phyloP scores from a whole-genome alignment of 345 rosid species.

The Ceriops zippeliana region DNA sequence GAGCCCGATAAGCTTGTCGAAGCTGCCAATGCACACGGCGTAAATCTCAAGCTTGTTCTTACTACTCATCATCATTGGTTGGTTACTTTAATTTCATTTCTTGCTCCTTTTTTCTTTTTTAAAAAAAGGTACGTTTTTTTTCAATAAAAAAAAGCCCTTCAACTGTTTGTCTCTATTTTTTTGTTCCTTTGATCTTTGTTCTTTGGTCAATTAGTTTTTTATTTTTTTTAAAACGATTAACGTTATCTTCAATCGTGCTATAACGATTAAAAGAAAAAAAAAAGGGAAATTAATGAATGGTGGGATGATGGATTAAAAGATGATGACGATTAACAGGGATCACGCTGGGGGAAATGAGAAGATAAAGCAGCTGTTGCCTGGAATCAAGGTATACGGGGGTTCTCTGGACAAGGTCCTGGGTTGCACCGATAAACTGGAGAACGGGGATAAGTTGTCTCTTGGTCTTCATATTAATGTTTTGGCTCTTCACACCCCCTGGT shows the following conservation, averaged over 20 bases:
- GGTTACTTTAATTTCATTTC: background rate
- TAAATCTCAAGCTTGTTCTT: slow-evolving; percentile 59
- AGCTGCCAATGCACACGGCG: slow-evolving; percentile 47
- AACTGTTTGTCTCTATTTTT: no score
- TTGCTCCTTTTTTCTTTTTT: background rate
- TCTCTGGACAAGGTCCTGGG: slow-evolving; percentile 78
- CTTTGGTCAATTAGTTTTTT: no score
- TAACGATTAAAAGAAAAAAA: no score
- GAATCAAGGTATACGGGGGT: slow-evolving; percentile 77
- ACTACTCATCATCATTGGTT: slow-evolving; percentile 97
- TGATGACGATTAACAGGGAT: slow-evolving; percentile 45
- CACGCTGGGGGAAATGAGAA: slow-evolving; percentile 91
- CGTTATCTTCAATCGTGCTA: no score
- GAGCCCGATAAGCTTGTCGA: slow-evolving; percentile 66
- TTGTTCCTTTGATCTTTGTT: no score
- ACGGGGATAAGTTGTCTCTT: slow-evolving; percentile 64
- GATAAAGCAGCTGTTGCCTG: slow-evolving; percentile 70
- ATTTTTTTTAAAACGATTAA: no score
- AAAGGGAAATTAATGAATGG: background rate
- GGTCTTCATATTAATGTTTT: slow-evolving; percentile 52
- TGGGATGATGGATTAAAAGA: background rate
- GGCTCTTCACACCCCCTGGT: slow-evolving; percentile 92
- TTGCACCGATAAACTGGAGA: slow-evolving; percentile 63
- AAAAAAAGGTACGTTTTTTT: background rate
- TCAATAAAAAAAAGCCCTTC: no score